Evolutionary conservation across 495 filamentous ascomycete genomes (phyloP).

Genomic region (Aspergillus funiculosus): DNA sequence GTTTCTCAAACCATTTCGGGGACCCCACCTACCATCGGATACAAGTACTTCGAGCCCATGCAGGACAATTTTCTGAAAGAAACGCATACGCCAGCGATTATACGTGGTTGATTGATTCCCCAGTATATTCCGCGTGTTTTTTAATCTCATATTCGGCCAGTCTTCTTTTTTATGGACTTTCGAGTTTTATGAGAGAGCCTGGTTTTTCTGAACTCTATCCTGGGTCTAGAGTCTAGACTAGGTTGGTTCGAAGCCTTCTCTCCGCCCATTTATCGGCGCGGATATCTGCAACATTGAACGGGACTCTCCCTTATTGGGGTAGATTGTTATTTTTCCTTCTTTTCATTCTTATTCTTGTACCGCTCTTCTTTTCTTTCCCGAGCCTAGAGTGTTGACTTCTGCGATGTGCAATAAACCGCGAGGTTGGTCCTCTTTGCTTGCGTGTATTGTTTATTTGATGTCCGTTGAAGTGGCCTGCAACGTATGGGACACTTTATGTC

Average conservation of each 20-base stretch:
- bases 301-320: too few relatives aligned
- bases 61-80: slow-evolving; percentile 40
- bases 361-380: slow-evolving; percentile 5
- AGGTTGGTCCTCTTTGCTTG: slow-evolving; percentile 7
- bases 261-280: too few relatives aligned
- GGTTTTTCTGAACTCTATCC: too few relatives aligned
- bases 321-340: too few relatives aligned
- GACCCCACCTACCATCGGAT: slow-evolving; percentile 37
- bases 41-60: slow-evolving; percentile 36
- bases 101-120: slow-evolving; percentile 37
- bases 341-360: neutral
- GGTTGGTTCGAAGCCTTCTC: too few relatives aligned
- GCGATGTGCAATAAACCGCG: slow-evolving; percentile 47
- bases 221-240: too few relatives aligned
- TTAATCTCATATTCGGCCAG: too few relatives aligned
- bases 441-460: slow-evolving; percentile 7
- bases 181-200: too few relatives aligned
- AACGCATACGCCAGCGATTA: slow-evolving; percentile 41
- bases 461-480: slow-evolving; percentile 4
- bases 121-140: too few relatives aligned
- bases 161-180: too few relatives aligned
- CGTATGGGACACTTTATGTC: neutral
- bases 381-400: slow-evolving; percentile 17
- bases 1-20: slow-evolving; percentile 28
- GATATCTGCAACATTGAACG: too few relatives aligned